Percentiles rank a stretch among this genome's conserved stretches.
Conservation (phyloP, 441 rosid species). For the Populus trichocarpa region DNA sequence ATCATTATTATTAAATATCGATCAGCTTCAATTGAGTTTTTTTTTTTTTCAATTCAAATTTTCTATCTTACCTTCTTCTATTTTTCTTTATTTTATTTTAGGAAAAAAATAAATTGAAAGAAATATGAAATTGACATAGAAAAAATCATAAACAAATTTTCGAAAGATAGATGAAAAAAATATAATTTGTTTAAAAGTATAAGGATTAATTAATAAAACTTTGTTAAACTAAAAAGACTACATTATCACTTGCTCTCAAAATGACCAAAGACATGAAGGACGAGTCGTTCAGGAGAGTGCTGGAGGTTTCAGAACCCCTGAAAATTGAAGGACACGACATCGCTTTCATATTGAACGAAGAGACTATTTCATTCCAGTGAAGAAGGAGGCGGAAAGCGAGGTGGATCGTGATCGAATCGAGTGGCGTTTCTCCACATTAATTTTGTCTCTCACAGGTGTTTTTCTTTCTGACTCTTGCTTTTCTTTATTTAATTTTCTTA, state of each 20-base stretch:
- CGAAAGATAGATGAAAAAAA: no score
- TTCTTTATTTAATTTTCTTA: no score
- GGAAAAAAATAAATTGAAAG: no score
- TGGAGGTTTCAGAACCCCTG: background rate
- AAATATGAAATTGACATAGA: background rate
- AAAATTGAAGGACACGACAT: background rate
- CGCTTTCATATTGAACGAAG: background rate
- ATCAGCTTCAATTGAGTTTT: no score
- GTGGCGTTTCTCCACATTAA: background rate
- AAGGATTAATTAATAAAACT: background rate
- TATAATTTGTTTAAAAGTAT: background rate
- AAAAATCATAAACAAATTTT: no score
- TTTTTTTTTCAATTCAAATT: no score
- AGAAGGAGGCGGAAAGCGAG: background rate
- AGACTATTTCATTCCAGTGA: background rate
- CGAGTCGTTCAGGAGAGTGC: background rate
- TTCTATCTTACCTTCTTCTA: no score
- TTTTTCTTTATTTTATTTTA: no score
- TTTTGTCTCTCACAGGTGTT: background rate
- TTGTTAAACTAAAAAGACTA: background rate
- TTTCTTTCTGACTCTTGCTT: background rate
- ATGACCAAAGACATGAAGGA: background rate
- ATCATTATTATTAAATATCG: no score
- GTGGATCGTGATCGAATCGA: background rate
- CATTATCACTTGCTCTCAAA: background rate